Conservation (phyloP, 78 protist species). For the Thecamonas trahens region DNA sequence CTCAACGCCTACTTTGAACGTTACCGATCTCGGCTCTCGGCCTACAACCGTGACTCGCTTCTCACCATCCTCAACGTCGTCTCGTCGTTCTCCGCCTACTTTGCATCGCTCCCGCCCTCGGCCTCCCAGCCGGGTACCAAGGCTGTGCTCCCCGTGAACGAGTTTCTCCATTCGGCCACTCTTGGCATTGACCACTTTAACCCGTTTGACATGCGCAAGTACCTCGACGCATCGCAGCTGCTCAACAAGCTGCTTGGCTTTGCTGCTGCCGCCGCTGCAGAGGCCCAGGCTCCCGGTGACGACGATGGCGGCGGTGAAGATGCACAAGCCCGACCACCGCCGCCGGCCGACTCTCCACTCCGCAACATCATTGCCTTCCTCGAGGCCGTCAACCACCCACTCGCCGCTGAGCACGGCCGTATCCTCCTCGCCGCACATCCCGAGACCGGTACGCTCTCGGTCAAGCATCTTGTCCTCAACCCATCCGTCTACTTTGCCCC, state of each 20-base stretch:
- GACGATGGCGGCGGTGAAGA: too few species aligned
- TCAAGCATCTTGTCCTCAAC: constrained; percentile 15
- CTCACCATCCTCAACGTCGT: background rate
- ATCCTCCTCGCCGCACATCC: too few species aligned
- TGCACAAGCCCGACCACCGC: background rate
- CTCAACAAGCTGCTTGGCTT: background rate
- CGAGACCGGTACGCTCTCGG: background rate
- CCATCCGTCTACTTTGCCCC: constrained; percentile 26
- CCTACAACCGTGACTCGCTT: background rate
- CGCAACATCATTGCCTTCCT: background rate
- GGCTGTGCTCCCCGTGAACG: background rate
- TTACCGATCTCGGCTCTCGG: background rate
- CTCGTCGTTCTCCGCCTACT: too few species aligned
- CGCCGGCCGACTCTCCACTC: background rate
- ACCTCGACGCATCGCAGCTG: background rate
- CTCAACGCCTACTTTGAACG: background rate
- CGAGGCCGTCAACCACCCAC: background rate
- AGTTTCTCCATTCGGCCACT: background rate
- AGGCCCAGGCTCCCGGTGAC: too few species aligned
- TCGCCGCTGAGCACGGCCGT: too few species aligned
- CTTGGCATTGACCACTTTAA: background rate
- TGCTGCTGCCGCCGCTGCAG: too few species aligned
- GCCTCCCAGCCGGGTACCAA: background rate
- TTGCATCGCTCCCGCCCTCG: too few species aligned
- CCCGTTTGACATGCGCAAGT: background rate